Percentiles rank a stretch among this genome's conserved stretches.
phyloP scores from a whole-genome alignment of 2,329 filamentous ascomycete species.

The Calonectria ilicicola region DNA sequence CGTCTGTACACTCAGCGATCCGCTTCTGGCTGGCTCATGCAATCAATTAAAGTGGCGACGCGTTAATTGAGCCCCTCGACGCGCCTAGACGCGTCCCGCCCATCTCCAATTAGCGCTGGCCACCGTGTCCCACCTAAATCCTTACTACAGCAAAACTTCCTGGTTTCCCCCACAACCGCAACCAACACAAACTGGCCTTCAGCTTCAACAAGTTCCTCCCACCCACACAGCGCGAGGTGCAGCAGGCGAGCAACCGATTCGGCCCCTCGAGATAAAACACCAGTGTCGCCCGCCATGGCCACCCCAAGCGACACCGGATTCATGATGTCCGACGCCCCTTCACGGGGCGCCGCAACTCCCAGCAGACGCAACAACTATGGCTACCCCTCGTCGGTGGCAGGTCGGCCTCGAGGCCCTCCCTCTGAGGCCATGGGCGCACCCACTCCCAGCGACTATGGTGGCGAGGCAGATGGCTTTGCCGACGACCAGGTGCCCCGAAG shows the following conservation, averaged over 20 bases:
- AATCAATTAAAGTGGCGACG: slow-evolving; percentile 56
- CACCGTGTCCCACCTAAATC: slow-evolving; percentile 31
- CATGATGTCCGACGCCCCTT: slow-evolving; percentile 68
- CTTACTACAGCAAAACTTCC: slow-evolving; percentile 35
- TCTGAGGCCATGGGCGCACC: slow-evolving; percentile 69
- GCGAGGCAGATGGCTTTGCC: slow-evolving; percentile 69
- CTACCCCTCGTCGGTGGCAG: slow-evolving; percentile 64
- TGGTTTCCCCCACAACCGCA: slow-evolving; percentile 34
- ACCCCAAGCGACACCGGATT: slow-evolving; percentile 68
- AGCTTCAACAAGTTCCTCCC: background rate
- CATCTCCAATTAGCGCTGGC: slow-evolving; percentile 25
- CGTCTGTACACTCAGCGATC: background rate
- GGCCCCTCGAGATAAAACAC: background rate
- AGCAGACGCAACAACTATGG: slow-evolving; percentile 53
- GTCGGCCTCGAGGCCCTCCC: slow-evolving; percentile 68
- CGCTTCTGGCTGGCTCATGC: slow-evolving; percentile 42
- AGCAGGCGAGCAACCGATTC: slow-evolving; percentile 1
- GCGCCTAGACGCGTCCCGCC: slow-evolving; percentile 45
- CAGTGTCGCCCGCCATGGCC: slow-evolving; percentile 53
- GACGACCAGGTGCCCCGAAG: slow-evolving; percentile 72
- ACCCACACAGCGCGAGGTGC: background rate
- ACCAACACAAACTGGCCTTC: slow-evolving; percentile 3
- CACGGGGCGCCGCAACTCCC: slow-evolving; percentile 56
- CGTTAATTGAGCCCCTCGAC: slow-evolving; percentile 43
- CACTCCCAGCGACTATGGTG: slow-evolving; percentile 64